A percentile compares a stretch with the other conserved stretches of the same genome.
Conservation (phyloP, 2,329 filamentous ascomycete genomes). For the Claviceps purpurea region DNA sequence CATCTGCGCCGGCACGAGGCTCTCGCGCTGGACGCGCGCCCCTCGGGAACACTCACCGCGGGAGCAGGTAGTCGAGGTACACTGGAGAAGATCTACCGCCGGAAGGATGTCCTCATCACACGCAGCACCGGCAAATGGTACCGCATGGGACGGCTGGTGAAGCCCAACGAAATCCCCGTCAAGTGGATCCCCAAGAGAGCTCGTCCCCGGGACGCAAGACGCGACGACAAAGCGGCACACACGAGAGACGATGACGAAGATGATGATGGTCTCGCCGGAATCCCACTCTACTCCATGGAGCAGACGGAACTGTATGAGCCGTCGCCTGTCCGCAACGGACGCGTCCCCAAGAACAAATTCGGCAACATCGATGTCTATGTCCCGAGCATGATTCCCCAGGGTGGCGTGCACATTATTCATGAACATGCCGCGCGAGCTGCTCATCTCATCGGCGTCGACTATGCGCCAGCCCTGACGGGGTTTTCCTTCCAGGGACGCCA, state of each 20-base stretch:
- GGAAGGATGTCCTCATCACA: conserved; percentile 66
- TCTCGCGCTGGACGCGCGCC: conserved; percentile 53
- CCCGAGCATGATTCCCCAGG: conserved; percentile 75
- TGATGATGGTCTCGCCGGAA: conserved; percentile 25
- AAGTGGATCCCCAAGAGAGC: conserved; percentile 53
- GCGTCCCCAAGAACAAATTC: conserved; percentile 79
- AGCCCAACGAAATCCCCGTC: conserved; percentile 62
- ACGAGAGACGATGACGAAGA: conserved; percentile 12
- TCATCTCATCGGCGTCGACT: conserved; percentile 65
- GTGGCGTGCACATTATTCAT: conserved; percentile 58
- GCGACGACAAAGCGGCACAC: conserved; percentile 11
- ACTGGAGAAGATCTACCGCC: conserved; percentile 69
- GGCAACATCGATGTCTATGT: conserved; percentile 93
- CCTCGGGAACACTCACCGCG: conserved; percentile 64
- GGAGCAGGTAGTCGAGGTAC: conserved; percentile 45
- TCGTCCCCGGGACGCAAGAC: conserved; percentile 13
- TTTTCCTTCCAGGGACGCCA: conserved; percentile 79
- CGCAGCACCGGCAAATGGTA: conserved; percentile 84
- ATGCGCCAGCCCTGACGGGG: conserved; percentile 77
- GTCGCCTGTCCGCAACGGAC: conserved; percentile 60
- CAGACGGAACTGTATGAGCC: conserved; percentile 64
- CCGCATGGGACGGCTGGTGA: conserved; percentile 68
- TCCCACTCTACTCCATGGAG: conserved; percentile 44
- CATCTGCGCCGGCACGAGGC: conserved; percentile 78
- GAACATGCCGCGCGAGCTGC: conserved; percentile 57